Conservation (phyloP, 2,329 filamentous ascomycete species). For the Pseudogymnoascus sp. region DNA sequence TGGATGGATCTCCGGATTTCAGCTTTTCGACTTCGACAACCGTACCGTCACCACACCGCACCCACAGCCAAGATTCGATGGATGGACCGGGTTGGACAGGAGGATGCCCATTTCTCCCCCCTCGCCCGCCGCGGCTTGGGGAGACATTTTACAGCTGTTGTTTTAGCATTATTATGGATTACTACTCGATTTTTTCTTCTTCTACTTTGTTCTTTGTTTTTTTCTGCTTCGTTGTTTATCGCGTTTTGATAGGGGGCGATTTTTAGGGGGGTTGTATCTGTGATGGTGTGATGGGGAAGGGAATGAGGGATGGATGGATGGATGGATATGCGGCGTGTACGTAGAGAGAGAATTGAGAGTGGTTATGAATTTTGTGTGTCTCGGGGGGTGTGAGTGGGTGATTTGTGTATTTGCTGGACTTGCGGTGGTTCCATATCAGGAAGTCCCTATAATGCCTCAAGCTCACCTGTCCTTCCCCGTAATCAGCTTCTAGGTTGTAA, state of each 20-base stretch:
- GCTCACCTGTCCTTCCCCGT: not conserved
- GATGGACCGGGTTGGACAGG: not conserved
- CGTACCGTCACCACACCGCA: not conserved
- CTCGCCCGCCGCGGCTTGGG: not conserved
- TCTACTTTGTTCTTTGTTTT: conserved; percentile 1
- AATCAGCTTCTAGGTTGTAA: not conserved
- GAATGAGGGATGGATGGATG: not conserved
- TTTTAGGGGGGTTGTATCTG: not conserved
- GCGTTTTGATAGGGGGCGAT: not conserved
- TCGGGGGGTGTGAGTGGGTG: not conserved
- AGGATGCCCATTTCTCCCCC: not conserved
- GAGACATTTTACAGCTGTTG: not conserved
- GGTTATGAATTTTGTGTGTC: not conserved
- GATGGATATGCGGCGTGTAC: not conserved
- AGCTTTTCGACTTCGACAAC: not conserved
- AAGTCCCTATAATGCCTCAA: not conserved
- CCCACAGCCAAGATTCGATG: not conserved
- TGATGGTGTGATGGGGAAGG: not conserved
- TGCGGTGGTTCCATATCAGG: not conserved
- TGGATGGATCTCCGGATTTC: not conserved
- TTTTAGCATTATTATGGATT: conserved; percentile 4
- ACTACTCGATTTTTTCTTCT: not conserved
- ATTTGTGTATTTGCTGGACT: not conserved
- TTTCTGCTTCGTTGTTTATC: not conserved
- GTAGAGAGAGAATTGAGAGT: conserved; percentile 1